phyloP scores from a whole-genome alignment of 73 alveolate genomes.

The Paramecium sexaurelia region DNA sequence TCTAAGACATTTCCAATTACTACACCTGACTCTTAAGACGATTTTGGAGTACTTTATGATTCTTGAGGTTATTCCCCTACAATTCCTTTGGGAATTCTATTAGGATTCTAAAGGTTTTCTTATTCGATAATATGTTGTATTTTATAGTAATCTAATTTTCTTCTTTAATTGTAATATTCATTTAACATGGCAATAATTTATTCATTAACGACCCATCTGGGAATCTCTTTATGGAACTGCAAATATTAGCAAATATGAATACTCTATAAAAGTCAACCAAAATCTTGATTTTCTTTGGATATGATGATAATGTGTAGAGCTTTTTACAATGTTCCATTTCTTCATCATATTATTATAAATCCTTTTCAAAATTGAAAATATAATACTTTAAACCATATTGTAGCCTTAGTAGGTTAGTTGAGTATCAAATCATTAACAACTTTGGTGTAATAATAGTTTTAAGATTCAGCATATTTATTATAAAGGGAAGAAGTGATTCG shows the following conservation, averaged over 20 bases:
- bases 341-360: constrained; percentile 3
- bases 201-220: constrained; percentile 27
- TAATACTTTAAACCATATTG: not conserved
- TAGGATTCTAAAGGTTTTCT: not conserved
- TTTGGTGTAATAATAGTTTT: constrained; percentile 27
- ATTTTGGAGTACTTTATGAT: not conserved
- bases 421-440: not conserved
- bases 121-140: not conserved
- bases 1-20: constrained; percentile 16
- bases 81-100: not conserved
- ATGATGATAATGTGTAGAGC: not conserved
- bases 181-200: not conserved
- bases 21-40: not conserved
- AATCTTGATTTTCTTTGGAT: constrained; percentile 1
- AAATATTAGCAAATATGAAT: not conserved
- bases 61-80: constrained; percentile 25
- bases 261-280: not conserved
- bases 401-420: constrained; percentile 1
- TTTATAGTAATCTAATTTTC: constrained; percentile 1
- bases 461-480: constrained; percentile 27
- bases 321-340: not conserved
- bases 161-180: constrained; percentile 3
- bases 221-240: constrained; percentile 15
- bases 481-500: constrained; percentile 5
- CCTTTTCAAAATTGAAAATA: not conserved